phyloP scores from a whole-genome alignment of 2,329 filamentous ascomycete species.

The Fusarium zealandicum region DNA sequence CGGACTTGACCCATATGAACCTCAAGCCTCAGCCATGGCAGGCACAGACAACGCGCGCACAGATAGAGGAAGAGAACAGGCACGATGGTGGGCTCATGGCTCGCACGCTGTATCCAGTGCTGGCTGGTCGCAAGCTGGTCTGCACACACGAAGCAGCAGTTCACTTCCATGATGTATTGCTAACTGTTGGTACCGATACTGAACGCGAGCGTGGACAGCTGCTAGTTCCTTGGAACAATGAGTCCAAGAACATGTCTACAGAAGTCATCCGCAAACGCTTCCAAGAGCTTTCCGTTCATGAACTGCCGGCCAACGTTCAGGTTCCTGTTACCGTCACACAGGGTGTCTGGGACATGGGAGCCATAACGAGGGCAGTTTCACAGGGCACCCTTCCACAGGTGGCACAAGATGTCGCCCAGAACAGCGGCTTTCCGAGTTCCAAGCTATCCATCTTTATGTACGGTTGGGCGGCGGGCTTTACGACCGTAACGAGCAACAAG shows the following conservation, averaged over 20 bases:
- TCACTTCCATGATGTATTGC: slow-evolving; percentile 49
- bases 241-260: slow-evolving; percentile 14
- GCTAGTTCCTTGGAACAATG: slow-evolving; percentile 43
- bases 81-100: slow-evolving; percentile 45
- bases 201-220: slow-evolving; percentile 48
- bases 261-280: slow-evolving; percentile 40
- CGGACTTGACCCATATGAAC: slow-evolving; percentile 49
- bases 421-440: slow-evolving; percentile 46
- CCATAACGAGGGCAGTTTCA: slow-evolving; percentile 38
- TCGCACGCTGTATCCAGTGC: slow-evolving; percentile 46
- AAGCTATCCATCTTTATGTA: slow-evolving; percentile 52
- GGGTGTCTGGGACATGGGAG: slow-evolving; percentile 40
- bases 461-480: slow-evolving; percentile 47
- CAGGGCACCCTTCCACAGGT: slow-evolving; percentile 43
- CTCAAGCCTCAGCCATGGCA: slow-evolving; percentile 48
- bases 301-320: slow-evolving; percentile 44
- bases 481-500: slow-evolving; percentile 52
- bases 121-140: slow-evolving; percentile 45
- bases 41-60: slow-evolving; percentile 41
- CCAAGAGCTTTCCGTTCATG: slow-evolving; percentile 44
- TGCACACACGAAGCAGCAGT: slow-evolving; percentile 50
- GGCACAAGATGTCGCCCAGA: slow-evolving; percentile 45
- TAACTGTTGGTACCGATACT: slow-evolving; percentile 48
- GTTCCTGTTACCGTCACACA: slow-evolving; percentile 46
- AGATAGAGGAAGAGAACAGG: slow-evolving; percentile 47